Base-by-base conservation (phyloP, 768 basidiomycete genomes). In the Tricholoma bakamatsutake region DNA sequence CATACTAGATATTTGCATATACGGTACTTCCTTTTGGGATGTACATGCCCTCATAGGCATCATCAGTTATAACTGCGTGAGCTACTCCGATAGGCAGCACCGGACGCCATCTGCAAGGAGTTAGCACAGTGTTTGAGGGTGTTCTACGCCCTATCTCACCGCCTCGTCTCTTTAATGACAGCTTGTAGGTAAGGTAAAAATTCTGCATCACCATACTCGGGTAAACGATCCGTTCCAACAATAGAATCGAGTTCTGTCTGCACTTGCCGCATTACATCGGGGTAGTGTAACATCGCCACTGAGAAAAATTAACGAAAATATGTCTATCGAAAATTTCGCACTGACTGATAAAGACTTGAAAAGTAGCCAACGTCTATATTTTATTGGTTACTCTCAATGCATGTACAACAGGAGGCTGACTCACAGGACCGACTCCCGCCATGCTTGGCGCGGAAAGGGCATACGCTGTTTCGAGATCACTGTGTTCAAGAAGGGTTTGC, bases 341-440 rank as follows among this genome's bases (percentile, higher is more conserved):
- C 37, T 13, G 12, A 39, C 37, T 39, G n/a, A 39, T 6, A n/a
- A 39, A 39, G 4, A 39, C 37, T 13, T 39, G 13, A 39, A 39
- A 39, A 39, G 37, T 39, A n/a, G 37, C 12, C 7, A n/a, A 15
- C 3, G 37, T 39, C 37, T 39, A 39, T 1, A 39, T 15, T n/a
- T 39, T 5, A 15, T 9, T 12, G 2, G 9, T 15, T 11, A 6
- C 7, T 45, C 13, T 45, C 3, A 12, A 21, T 11, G 31, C 5
- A 24, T 13, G 27, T 21, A 30, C n/a, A 11, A 24, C 15, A 53
- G n/a, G 9, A 39, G 17, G 4, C 21, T 3, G 21, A 62, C 67
- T 50, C 33, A 75, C 75, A 40, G 75, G 76, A 50, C 74, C 76
- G 15, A 74, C 74, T 1, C 76, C 77, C 28, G 77, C 77, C 5